phyloP scores from a whole-genome alignment of 768 basidiomycete genomes.

The Candolleomyces eurysporus region DNA sequence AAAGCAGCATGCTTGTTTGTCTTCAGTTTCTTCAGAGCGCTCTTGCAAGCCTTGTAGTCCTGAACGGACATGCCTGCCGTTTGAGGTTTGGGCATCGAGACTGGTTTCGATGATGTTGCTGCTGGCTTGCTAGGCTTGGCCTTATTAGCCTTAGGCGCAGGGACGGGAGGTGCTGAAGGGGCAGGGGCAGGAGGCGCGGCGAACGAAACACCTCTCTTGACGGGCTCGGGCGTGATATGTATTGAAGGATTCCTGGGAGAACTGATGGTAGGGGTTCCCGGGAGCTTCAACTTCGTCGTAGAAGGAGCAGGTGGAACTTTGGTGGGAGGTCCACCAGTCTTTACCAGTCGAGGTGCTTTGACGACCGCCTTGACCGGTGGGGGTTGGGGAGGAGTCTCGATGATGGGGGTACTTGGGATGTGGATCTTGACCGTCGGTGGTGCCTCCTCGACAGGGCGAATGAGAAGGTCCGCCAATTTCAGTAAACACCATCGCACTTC shows the following conservation, averaged over 20 bases:
- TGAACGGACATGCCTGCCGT: slow-evolving; percentile 71
- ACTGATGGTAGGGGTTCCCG: slow-evolving; percentile 28
- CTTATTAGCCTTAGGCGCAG: slow-evolving; percentile 21
- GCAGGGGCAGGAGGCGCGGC: slow-evolving; percentile 24
- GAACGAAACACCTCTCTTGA: slow-evolving; percentile 36
- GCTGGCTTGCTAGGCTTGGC: not conserved
- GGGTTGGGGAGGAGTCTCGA: slow-evolving; percentile 56
- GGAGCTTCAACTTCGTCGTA: slow-evolving; percentile 56
- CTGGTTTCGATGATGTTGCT: slow-evolving; percentile 35
- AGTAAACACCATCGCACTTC: slow-evolving; percentile 90
- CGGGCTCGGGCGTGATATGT: slow-evolving; percentile 27
- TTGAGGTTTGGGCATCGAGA: slow-evolving; percentile 66
- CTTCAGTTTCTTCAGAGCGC: slow-evolving; percentile 76
- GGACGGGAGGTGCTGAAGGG: not conserved
- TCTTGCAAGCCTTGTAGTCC: slow-evolving; percentile 74
- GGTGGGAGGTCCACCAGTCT: slow-evolving; percentile 35
- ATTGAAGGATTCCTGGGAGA: slow-evolving; percentile 25
- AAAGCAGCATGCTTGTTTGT: slow-evolving; percentile 67
- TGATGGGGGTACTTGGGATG: slow-evolving; percentile 68
- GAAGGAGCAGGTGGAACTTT: slow-evolving; percentile 38
- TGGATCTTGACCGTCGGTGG: slow-evolving; percentile 86
- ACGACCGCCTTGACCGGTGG: slow-evolving; percentile 51
- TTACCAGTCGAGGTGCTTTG: slow-evolving; percentile 40
- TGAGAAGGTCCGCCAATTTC: slow-evolving; percentile 89
- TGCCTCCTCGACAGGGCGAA: slow-evolving; percentile 79